phyloP scores from a whole-genome alignment of 2,329 filamentous ascomycete genomes.

The Phaeosphaeria sp. region DNA sequence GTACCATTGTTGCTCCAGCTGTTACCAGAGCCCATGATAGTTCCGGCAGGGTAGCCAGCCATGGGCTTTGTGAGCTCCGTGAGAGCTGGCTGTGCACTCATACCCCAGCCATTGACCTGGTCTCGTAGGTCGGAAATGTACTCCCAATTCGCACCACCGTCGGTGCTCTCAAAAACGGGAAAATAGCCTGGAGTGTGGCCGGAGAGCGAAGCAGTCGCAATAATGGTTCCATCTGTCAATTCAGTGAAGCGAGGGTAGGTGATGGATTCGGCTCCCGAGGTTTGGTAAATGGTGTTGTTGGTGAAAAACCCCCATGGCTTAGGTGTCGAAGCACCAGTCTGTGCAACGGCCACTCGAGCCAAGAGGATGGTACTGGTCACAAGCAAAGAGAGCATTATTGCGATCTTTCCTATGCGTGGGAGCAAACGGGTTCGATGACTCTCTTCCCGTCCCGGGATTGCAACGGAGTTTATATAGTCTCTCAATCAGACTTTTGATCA shows the following conservation, averaged over 20 bases:
- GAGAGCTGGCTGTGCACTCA: constrained; percentile 57
- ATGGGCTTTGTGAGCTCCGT: constrained; percentile 19
- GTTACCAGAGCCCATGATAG: constrained; percentile 53
- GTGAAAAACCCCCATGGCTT: constrained; percentile 24
- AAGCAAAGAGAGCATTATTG: constrained; percentile 1
- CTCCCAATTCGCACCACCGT: constrained; percentile 61
- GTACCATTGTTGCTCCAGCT: constrained; percentile 56
- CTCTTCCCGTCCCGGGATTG: neutral
- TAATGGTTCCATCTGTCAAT: constrained; percentile 22
- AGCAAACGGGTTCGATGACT: neutral
- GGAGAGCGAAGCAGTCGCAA: constrained; percentile 21
- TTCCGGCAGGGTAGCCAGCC: constrained; percentile 26
- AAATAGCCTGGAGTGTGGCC: constrained; percentile 37
- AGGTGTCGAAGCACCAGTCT: constrained; percentile 3
- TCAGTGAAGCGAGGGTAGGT: constrained; percentile 25
- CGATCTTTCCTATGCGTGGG: neutral
- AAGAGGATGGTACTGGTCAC: neutral
- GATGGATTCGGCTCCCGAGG: constrained; percentile 14
- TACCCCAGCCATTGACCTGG: constrained; percentile 66
- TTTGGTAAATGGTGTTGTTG: constrained; percentile 30
- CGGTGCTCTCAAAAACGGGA: constrained; percentile 51
- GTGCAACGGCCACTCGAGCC: constrained; percentile 2
- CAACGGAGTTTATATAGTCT: neutral
- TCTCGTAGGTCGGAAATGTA: constrained; percentile 68
- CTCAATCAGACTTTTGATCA: neutral